These are phyloP conservation scores for Beauveria bassiana DNA, from an alignment of 2,329 filamentous ascomycete genomes.

Conservation along the genomic window DNA sequence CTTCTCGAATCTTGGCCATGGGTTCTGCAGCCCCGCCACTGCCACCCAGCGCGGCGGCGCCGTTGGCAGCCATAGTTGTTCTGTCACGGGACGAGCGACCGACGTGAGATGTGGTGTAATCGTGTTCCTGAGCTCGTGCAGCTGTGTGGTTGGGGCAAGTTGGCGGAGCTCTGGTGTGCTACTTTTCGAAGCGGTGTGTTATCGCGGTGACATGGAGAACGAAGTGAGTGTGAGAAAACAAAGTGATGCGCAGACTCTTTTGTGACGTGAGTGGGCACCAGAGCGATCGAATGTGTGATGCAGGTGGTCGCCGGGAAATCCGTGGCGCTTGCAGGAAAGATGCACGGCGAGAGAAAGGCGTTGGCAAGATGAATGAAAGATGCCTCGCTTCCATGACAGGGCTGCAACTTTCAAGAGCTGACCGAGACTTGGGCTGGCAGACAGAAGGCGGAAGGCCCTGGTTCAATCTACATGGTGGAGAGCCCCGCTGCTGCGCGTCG, in stretches of 20 bases:
- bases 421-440: neutral
- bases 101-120: neutral
- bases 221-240: conserved; percentile 2
- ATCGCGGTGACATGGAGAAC: conserved; percentile 10
- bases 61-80: conserved; percentile 30
- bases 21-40: conserved; percentile 35
- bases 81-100: conserved; percentile 5
- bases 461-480: conserved; percentile 5
- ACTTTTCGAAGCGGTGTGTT: conserved; percentile 7
- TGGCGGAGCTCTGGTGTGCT: neutral
- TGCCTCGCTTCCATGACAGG: neutral
- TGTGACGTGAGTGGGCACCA: neutral
- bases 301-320: neutral
- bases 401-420: conserved; percentile 4
- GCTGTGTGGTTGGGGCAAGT: neutral
- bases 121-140: neutral
- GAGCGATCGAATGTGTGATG: conserved; percentile 2
- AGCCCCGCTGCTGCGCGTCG: neutral
- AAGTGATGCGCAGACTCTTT: neutral
- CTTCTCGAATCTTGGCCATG: conserved; percentile 67
- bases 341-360: neutral
- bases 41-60: conserved; percentile 22
- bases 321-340: neutral
- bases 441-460: neutral
- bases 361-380: neutral